Base-by-base conservation (phyloP, 768 basidiomycete genomes). In the Leucocoprinus leucothites region DNA sequence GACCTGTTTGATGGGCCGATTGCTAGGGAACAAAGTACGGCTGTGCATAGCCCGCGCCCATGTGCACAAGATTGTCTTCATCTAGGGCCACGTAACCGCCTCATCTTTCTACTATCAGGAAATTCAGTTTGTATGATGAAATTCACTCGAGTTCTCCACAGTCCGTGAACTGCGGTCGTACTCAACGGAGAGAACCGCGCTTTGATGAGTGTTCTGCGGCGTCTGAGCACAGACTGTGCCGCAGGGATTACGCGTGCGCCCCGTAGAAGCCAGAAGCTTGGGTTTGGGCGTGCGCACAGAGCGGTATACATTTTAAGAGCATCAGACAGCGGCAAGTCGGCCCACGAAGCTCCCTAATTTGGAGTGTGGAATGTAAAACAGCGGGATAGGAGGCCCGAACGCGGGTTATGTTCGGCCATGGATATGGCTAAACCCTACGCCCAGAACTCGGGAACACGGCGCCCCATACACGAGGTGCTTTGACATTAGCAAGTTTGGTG, bases 101-200 rank as follows among this genome's bases (percentile, higher is more conserved):
- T n/a, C n/a, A n/a, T n/a, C n/a, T n/a, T n/a, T n/a, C n/a, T n/a
- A n/a, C n/a, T n/a, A n/a, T n/a, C n/a, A n/a, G n/a, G n/a, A n/a
- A n/a, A n/a, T n/a, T n/a, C n/a, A n/a, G n/a, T n/a, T n/a, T n/a
- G n/a, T n/a, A n/a, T n/a, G n/a, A n/a, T n/a, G n/a, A n/a, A n/a
- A n/a, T n/a, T n/a, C n/a, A n/a, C n/a, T n/a, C n/a, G n/a, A n/a
- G n/a, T n/a, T n/a, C n/a, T n/a, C n/a, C n/a, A n/a, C n/a, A 4
- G 13, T 50, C 48, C 48, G 48, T 40, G 36, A 50, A 40, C 35
- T 21, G 22, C 48, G 48, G 48, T 25, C 48, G 36, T 50, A n/a
- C 11, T 38, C 28, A 16, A 13, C 48, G 36, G 48, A 50, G 35
- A 40, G 35, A 16, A 38, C 5, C 18, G 14, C 47, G 26, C 31